phyloP scores from a whole-genome alignment of 1,139 yeast genomes.

The Saccharomyces hybrid region DNA sequence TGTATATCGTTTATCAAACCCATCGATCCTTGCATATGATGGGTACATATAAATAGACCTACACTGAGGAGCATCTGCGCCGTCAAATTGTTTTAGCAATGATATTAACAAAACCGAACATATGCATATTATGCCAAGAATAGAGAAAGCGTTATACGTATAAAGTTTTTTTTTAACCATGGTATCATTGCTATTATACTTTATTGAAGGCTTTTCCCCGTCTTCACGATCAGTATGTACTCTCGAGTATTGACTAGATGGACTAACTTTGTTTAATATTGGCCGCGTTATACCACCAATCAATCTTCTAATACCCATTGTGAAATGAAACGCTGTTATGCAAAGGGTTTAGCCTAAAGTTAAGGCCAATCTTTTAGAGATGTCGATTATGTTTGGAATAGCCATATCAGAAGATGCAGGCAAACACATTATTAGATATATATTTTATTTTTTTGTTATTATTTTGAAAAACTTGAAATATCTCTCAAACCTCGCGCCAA shows the following conservation, averaged over 20 bases:
- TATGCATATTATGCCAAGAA: constrained; percentile 14
- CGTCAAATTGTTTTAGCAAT: constrained; percentile 17
- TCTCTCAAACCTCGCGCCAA: not conserved
- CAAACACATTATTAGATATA: no score
- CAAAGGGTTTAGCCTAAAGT: not conserved
- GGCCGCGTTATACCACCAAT: not conserved
- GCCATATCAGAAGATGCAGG: not conserved
- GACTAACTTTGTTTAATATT: not conserved
- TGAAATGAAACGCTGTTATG: not conserved
- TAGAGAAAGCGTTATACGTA: constrained; percentile 1
- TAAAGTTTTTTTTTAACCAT: not conserved
- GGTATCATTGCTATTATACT: not conserved
- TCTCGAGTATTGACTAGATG: not conserved
- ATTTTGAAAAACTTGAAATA: not conserved
- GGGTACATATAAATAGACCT: constrained; percentile 66
- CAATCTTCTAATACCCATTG: not conserved
- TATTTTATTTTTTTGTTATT: not conserved
- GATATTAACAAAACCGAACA: constrained; percentile 8
- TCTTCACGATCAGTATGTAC: not conserved
- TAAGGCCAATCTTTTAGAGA: not conserved
- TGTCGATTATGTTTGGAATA: not conserved
- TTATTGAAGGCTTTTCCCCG: not conserved
- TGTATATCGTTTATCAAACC: constrained; percentile 66
- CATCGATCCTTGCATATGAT: constrained; percentile 61
- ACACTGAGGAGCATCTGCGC: constrained; percentile 44